Evolutionary conservation across 768 basidiomycete genomes (phyloP).

Genomic region (Vararia minispora): DNA sequence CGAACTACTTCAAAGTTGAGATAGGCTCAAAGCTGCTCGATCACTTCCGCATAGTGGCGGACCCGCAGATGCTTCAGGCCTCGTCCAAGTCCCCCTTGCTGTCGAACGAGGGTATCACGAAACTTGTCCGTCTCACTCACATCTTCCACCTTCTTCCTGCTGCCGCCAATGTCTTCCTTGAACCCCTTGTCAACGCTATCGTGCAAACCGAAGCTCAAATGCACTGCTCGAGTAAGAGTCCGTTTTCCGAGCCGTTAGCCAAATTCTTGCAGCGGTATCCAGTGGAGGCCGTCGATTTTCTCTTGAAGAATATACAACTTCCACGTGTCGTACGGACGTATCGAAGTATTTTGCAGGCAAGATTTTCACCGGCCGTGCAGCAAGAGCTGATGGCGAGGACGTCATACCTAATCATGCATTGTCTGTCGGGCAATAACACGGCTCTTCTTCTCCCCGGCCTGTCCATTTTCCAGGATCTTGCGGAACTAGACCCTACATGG

Average conservation of each 20-base stretch:
- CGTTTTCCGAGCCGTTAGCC: slow-evolving; percentile 88
- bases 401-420: slow-evolving; percentile 36
- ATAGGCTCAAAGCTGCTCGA: slow-evolving; percentile 96
- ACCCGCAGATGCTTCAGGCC: slow-evolving; percentile 71
- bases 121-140: slow-evolving; percentile 90
- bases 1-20: slow-evolving; percentile 99
- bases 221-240: slow-evolving; percentile 81
- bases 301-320: slow-evolving; percentile 68
- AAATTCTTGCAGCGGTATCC: slow-evolving; percentile 90
- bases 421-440: slow-evolving; percentile 38
- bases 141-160: slow-evolving; percentile 95
- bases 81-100: slow-evolving; percentile 71
- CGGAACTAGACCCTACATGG: slow-evolving; percentile 58
- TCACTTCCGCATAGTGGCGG: slow-evolving; percentile 88
- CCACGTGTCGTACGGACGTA: slow-evolving; percentile 75
- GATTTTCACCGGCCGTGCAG: slow-evolving; percentile 64
- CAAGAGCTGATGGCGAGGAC: slow-evolving; percentile 57
- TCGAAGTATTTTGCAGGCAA: slow-evolving; percentile 71
- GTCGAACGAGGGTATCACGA: slow-evolving; percentile 85
- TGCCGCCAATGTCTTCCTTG: slow-evolving; percentile 85
- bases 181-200: slow-evolving; percentile 75
- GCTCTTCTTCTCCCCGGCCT: slow-evolving; percentile 57
- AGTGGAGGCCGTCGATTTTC: slow-evolving; percentile 72
- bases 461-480: slow-evolving; percentile 67
- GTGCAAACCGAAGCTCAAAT: slow-evolving; percentile 89